Evolutionary conservation across 768 basidiomycete species (phyloP).

Genomic region (Naganishia vaughanmartiniae): DNA sequence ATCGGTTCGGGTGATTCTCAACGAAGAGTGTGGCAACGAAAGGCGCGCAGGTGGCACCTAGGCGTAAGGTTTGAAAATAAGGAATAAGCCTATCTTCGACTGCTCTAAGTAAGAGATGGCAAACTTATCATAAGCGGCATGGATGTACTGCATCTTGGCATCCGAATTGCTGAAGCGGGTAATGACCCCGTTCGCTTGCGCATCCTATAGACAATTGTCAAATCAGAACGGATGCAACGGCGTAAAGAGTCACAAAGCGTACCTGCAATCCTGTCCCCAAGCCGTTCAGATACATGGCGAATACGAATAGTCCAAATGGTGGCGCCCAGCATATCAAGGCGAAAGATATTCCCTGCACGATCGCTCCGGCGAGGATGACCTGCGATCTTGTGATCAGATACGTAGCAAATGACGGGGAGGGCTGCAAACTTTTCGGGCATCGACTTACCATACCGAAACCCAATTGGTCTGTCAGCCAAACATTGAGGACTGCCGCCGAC

Average conservation of each 20-base stretch:
- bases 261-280: constrained; percentile 54
- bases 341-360: constrained; percentile 13
- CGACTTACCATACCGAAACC: constrained; percentile 46
- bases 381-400: background rate
- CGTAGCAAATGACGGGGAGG: background rate
- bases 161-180: constrained; percentile 55
- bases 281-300: constrained; percentile 56
- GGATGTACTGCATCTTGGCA: constrained; percentile 50
- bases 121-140: constrained; percentile 41
- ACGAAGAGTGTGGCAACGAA: constrained; percentile 78
- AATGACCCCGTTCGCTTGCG: constrained; percentile 58
- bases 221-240: background rate
- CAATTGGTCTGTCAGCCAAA: constrained; percentile 54
- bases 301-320: constrained; percentile 57
- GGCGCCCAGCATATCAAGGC: constrained; percentile 22
- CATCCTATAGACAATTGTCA: constrained; percentile 50
- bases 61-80: constrained; percentile 31
- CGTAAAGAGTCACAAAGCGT: background rate
- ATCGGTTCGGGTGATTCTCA: constrained; percentile 11
- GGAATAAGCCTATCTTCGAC: background rate
- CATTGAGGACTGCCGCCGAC: constrained; percentile 56
- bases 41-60: constrained; percentile 63
- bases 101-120: background rate
- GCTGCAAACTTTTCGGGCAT: background rate
- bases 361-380: constrained; percentile 35